A percentile compares a stretch with the other conserved stretches of the same genome.
Evolutionary conservation across 192 early-diverging fungal species (phyloP).

Genomic region (Coemansia sp.): DNA sequence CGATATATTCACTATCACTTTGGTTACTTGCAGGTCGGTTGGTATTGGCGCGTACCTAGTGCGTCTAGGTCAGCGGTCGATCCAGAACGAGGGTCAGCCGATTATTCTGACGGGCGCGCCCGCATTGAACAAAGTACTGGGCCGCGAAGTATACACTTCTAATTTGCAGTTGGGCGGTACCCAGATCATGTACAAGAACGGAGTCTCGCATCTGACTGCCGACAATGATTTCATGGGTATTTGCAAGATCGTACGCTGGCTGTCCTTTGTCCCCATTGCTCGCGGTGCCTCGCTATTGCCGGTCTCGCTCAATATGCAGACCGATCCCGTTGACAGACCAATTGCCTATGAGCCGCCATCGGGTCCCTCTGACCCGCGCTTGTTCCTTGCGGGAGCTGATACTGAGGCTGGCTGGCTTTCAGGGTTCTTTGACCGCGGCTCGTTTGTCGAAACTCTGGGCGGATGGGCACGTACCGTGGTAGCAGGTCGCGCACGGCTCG

Average conservation of each 20-base stretch:
- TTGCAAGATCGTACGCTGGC: slow-evolving; percentile 90
- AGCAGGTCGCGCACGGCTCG: slow-evolving; percentile 91
- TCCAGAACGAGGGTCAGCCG: slow-evolving; percentile 98
- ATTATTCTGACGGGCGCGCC: slow-evolving; percentile 98
- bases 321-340: slow-evolving; percentile 80
- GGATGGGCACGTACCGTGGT: slow-evolving; percentile 98
- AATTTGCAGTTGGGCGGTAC: slow-evolving; percentile 99
- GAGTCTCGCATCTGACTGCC: slow-evolving; percentile 95
- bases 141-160: slow-evolving; percentile 96
- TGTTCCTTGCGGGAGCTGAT: slow-evolving; percentile 83
- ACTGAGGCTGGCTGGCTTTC: slow-evolving; percentile 67
- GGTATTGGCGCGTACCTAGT: slow-evolving; percentile 99
- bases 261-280: slow-evolving; percentile 84
- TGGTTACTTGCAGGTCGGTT: slow-evolving; percentile 97
- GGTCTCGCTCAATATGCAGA: slow-evolving; percentile 56
- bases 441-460: slow-evolving; percentile 93
- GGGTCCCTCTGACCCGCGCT: slow-evolving; percentile 88
- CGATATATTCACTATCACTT: slow-evolving; percentile 96
- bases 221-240: slow-evolving; percentile 96
- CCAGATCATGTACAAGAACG: slow-evolving; percentile 99
- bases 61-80: slow-evolving; percentile 93
- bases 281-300: slow-evolving; percentile 68
- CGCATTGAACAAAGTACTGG: slow-evolving; percentile 97
- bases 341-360: slow-evolving; percentile 84
- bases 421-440: slow-evolving; percentile 98